Base-by-base conservation (phyloP, 768 basidiomycete genomes). In the Amanita thiersii region DNA sequence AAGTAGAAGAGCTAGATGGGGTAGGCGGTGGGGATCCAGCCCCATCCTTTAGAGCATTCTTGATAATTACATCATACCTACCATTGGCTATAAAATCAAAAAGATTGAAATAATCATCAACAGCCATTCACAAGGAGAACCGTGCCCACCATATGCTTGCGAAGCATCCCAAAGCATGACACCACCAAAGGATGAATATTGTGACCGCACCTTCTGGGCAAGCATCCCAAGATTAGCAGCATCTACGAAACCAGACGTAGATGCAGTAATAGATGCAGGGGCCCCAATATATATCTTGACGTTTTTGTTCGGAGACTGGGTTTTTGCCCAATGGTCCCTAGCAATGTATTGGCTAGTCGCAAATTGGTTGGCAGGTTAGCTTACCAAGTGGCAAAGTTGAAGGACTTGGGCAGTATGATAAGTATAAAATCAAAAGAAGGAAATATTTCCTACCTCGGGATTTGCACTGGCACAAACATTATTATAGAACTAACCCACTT, bases 1-100 rank as follows among this genome's bases (percentile, higher is more conserved):
- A 83, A 0, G 75, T 67, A n/a, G 75, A 63, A 7, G 79, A 75
- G 28, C 70, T 65, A 53, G 79, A 84, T 38, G 72, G 48, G 10
- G 79, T 78, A 58, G 66, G 82, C 2, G 72, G 73, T 56, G n/a
- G n/a, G n/a, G 82, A 84, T 5, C 80, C 79, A n/a, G 75, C 77
- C n/a, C 79, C 75, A 10, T 73, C 72, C 10, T 59, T 56, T 26
- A 83, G 63, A 19, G 73, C 68, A 45, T 71, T 69, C 60, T 85
- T 83, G 46, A 81, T 73, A 4, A 68, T 73, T 11, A 69, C 54
- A 50, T 81, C 78, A 49, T 70, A 83, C 20, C 74, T 70, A 44
- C 64, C 59, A 52, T 84, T 83, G 20, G 64, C 81, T 73, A 34
- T 4, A 14, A 15, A 6, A 17, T 33, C 40, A n/a, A n/a, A n/a